phyloP scores from a whole-genome alignment of 768 basidiomycete species.

The Trametes sanguinea region DNA sequence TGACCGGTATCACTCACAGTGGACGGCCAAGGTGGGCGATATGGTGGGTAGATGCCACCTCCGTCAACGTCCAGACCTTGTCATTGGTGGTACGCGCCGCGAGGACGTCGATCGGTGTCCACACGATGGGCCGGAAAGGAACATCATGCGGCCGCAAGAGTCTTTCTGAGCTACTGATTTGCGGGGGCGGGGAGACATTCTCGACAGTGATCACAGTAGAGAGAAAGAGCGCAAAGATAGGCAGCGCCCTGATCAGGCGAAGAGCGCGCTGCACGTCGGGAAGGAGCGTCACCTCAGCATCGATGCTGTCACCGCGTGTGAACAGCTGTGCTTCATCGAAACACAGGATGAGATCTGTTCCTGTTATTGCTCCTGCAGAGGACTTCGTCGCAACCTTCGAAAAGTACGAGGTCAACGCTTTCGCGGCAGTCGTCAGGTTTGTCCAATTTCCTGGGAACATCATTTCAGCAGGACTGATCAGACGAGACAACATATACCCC shows the following conservation, averaged over 20 bases:
- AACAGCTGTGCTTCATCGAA: conserved; percentile 30
- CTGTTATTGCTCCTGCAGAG: neutral
- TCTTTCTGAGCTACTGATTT: conserved; percentile 8
- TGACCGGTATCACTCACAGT: conserved; percentile 23
- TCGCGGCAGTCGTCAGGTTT: neutral
- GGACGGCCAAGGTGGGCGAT: conserved; percentile 30
- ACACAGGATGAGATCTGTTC: conserved; percentile 19
- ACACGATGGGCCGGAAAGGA: conserved; percentile 22
- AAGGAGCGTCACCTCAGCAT: neutral
- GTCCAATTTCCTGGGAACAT: neutral
- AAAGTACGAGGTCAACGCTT: neutral
- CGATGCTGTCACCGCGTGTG: neutral
- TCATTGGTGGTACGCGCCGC: conserved; percentile 11
- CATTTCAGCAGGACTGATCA: neutral
- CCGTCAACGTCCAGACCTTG: conserved; percentile 17
- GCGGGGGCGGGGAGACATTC: conserved; percentile 7
- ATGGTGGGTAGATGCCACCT: conserved; percentile 22
- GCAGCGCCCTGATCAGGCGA: conserved; percentile 10
- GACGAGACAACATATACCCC: neutral
- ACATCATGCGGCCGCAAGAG: conserved; percentile 9
- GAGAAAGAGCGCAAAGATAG: conserved; percentile 29
- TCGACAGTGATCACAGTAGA: conserved; percentile 27
- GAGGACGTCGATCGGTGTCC: conserved; percentile 31
- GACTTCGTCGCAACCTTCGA: neutral
- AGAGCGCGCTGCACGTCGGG: conserved; percentile 21